These are phyloP conservation scores for Umbelopsis sp. DNA, from an alignment of 192 early-diverging fungal genomes.

Conservation along the genomic window DNA sequence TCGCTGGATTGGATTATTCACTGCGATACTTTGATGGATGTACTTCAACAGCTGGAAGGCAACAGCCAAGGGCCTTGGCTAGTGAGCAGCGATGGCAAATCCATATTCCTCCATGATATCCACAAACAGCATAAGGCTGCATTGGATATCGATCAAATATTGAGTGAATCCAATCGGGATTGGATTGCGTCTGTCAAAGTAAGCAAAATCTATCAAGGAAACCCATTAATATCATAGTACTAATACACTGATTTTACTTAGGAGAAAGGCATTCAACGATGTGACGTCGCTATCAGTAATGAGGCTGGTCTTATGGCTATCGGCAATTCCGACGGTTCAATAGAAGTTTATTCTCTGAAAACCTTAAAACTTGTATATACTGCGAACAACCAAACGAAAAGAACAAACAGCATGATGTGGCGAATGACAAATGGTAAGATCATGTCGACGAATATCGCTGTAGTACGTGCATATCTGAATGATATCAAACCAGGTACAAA, in stretches of 20 bases:
- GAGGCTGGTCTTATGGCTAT: slow-evolving; percentile 44
- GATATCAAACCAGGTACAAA: not conserved
- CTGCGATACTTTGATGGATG: slow-evolving; percentile 24
- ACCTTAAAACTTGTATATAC: slow-evolving; percentile 46
- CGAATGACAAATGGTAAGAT: not conserved
- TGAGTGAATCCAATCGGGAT: slow-evolving; percentile 38
- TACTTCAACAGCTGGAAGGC: slow-evolving; percentile 29
- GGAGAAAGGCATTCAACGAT: slow-evolving; percentile 24
- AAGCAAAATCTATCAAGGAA: not conserved
- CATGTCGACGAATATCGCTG: not conserved
- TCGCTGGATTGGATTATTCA: slow-evolving; percentile 44
- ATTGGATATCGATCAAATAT: slow-evolving; percentile 37
- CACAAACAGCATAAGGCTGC: slow-evolving; percentile 32
- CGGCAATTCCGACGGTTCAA: slow-evolving; percentile 46
- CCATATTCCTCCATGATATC: slow-evolving; percentile 39
- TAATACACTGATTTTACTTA: not conserved
- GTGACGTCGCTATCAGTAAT: slow-evolving; percentile 43
- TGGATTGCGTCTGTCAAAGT: slow-evolving; percentile 42
- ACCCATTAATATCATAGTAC: not conserved
- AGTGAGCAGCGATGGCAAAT: slow-evolving; percentile 37
- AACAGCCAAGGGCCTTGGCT: slow-evolving; percentile 33
- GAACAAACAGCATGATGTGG: slow-evolving; percentile 2
- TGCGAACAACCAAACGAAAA: slow-evolving; percentile 23
- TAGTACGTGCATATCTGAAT: too few species aligned
- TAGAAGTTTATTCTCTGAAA: slow-evolving; percentile 47